Base-by-base conservation (phyloP, 2,329 filamentous ascomycete species). In the Fusarium duplospermum region DNA sequence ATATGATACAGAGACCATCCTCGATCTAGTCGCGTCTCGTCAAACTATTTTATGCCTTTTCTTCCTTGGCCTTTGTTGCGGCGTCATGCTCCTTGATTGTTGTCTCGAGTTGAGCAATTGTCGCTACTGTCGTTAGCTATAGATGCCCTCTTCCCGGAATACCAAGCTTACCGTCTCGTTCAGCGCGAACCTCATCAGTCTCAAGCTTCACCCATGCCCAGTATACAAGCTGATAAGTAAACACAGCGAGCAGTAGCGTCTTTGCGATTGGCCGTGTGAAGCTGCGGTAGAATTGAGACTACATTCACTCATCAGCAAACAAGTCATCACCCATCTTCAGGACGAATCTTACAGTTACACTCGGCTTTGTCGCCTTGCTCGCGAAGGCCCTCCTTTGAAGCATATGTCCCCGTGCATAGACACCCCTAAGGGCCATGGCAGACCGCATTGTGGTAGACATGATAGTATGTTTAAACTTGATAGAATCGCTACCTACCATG, bases 181-280 rank as follows among this genome's bases (percentile, higher is more conserved):
- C 86, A 22, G 84, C 84, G 78, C 88, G 90, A 66, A 89, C 85
- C 83, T 96, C 94, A 63, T 93, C 87, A 36, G 89, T 88, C 82
- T 95, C 93, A 60, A 96, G 86, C 82, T 92, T 93, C 40, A 89
- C 81, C 94, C 94, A 96, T 16, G 84, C 84, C 85, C 90, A 94
- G 83, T 95, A 96, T 16, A 88, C 83, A n/a, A 93, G 77, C 83
- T 96, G 94, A 81, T 96, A 96, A 2, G 92, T 93, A 79, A 94
- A 91, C 64, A 95, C 88, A 63, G 94, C 93, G 79, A 93, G 88
- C 40, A 96, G 87, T 74, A 94, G 89, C 63, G 91, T 91, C 84
- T 95, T 96, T 62, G 90, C 88, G 54, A 96, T 86, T 4, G 94
- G 93, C 2, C 92, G 88, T 42, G 91, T 90, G 79, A 94, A 95